Conservation (phyloP, 2,329 filamentous ascomycete species). For the Hypomyces rosellus region DNA sequence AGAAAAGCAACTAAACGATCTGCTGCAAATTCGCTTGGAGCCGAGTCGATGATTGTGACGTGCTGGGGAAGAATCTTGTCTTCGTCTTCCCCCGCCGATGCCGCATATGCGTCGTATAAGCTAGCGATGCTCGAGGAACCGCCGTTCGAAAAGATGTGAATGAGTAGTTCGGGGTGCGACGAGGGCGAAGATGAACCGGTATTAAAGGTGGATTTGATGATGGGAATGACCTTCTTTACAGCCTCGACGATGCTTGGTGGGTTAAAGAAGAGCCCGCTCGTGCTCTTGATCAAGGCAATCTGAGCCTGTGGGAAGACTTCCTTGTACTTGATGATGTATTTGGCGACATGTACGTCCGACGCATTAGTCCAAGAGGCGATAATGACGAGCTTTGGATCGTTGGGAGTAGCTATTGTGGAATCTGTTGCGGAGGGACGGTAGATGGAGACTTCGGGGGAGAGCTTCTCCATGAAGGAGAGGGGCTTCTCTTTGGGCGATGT, state of each 20-base stretch:
- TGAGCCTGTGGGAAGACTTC: constrained; percentile 30
- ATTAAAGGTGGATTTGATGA: background rate
- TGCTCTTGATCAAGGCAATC: constrained; percentile 35
- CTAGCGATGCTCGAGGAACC: constrained; percentile 31
- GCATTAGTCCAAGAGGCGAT: constrained; percentile 41
- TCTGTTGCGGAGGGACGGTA: constrained; percentile 3
- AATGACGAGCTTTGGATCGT: constrained; percentile 33
- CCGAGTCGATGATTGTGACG: constrained; percentile 27
- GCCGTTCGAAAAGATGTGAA: constrained; percentile 42
- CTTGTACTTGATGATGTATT: constrained; percentile 37
- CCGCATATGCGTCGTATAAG: constrained; percentile 28
- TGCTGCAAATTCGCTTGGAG: background rate
- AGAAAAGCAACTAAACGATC: background rate
- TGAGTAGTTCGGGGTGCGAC: constrained; percentile 28
- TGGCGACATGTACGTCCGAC: constrained; percentile 35
- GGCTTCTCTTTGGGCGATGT: background rate
- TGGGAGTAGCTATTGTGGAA: background rate
- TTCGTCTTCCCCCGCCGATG: background rate
- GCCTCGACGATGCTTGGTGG: background rate
- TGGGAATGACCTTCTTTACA: background rate
- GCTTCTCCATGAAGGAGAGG: constrained; percentile 1
- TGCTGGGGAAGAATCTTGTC: constrained; percentile 27
- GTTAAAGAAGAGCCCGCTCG: background rate
- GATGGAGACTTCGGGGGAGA: background rate
- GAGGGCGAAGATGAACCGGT: background rate